These are phyloP conservation scores for Plasmodium cynomolgi DNA, from an alignment of 169 alveolate genomes.

Conservation along the genomic window DNA sequence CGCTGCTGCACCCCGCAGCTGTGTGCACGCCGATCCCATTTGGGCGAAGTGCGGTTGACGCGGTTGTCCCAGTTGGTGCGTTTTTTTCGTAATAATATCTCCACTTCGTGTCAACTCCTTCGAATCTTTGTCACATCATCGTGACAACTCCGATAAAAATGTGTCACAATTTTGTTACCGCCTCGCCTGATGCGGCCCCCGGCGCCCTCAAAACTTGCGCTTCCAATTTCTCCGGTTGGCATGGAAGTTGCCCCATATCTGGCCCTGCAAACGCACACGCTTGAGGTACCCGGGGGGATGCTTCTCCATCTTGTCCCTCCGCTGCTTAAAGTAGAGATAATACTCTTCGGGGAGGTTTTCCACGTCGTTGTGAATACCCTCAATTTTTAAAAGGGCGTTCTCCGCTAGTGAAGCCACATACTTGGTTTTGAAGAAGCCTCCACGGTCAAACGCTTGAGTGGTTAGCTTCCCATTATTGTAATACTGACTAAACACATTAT, in stretches of 20 bases:
- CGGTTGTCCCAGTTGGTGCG: background rate
- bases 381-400: conserved; percentile 30
- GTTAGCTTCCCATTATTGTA: conserved; percentile 46
- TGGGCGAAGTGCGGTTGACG: background rate
- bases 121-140: background rate
- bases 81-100: background rate
- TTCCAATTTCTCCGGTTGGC: conserved; percentile 69
- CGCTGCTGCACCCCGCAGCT: no score
- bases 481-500: conserved; percentile 56
- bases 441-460: conserved; percentile 13
- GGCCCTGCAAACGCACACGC: conserved; percentile 56
- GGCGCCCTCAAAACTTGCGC: conserved; percentile 66
- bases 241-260: conserved; percentile 74
- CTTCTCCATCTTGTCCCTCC: conserved; percentile 70
- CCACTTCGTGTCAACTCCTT: background rate
- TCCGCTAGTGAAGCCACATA: conserved; percentile 42
- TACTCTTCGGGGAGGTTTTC: conserved; percentile 61
- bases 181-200: no score
- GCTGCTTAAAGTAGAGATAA: conserved; percentile 50
- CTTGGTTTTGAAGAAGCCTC: conserved; percentile 73
- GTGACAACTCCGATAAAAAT: background rate
- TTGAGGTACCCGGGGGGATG: conserved; percentile 72
- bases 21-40: background rate
- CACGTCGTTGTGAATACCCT: conserved; percentile 35
- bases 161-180: background rate